A percentile compares a stretch with the other conserved stretches of the same genome.
phyloP scores from a whole-genome alignment of 352 stramenopile genomes.

The Aphanomyces astaci region DNA sequence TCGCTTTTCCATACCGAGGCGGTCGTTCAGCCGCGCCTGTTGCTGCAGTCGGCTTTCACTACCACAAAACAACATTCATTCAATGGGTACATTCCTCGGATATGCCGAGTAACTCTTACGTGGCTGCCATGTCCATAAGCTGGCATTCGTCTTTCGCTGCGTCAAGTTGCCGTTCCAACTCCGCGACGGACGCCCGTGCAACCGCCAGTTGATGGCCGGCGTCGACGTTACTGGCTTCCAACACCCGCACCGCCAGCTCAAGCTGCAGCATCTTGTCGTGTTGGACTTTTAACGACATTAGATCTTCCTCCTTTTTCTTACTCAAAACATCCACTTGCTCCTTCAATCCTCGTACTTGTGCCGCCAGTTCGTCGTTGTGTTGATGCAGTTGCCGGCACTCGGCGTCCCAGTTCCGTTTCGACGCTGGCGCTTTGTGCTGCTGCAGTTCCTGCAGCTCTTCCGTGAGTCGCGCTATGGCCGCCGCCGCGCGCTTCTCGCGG shows the following conservation, averaged over 20 bases:
- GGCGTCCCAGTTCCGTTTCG: slow-evolving; percentile 30
- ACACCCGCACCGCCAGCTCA: neutral
- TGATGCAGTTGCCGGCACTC: slow-evolving; percentile 34
- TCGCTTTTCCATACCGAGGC: slow-evolving; percentile 1
- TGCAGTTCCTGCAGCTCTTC: slow-evolving; percentile 23
- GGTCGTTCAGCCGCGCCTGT: neutral
- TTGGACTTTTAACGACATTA: too few species aligned
- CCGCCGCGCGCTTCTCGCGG: slow-evolving; percentile 28
- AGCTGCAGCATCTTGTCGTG: neutral
- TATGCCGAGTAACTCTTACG: neutral
- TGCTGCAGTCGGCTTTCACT: neutral
- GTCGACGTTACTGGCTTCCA: neutral
- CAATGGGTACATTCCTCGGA: neutral
- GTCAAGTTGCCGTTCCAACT: neutral
- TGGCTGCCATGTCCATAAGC: neutral
- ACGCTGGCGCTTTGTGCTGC: slow-evolving; percentile 35
- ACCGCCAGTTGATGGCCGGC: neutral
- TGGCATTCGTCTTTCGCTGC: neutral
- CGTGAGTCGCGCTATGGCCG: slow-evolving; percentile 24
- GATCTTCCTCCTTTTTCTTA: neutral
- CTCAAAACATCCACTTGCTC: neutral
- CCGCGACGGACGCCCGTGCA: neutral
- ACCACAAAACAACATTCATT: too few species aligned
- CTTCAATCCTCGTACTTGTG: slow-evolving; percentile 22
- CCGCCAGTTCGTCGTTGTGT: slow-evolving; percentile 18